Base-by-base conservation (phyloP, 2,329 filamentous ascomycete genomes). In the Nannizziopsis barbatae region DNA sequence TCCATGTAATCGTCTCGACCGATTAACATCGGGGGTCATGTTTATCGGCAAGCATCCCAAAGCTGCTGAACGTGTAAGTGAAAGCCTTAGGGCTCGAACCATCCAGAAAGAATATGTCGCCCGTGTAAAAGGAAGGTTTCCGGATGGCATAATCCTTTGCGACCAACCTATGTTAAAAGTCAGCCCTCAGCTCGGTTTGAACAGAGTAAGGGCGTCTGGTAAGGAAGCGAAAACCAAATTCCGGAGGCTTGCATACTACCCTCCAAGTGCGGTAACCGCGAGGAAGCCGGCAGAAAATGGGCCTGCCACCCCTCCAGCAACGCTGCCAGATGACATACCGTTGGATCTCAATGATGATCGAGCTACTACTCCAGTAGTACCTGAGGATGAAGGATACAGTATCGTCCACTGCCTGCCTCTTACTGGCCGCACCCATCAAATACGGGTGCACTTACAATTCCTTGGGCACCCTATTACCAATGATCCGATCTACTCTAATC, bases 81-180 rank as follows among this genome's bases (percentile, higher is more conserved):
- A 75, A 37, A 84, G 95, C 65, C 86, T 98, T 50, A 77, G 80
- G 56, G 77, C 76, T 4, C 77, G 92, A 32, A 90, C 83, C 0
- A 86, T 98, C 33, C 81, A 87, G 57, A 98, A 98, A 64, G 92
- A 98, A 65, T 98, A 98, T 60, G 74, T 98, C 18, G 90, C 90
- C 2, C 77, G 92, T 35, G 92, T 96, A 8, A 84, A 85, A 55
- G 92, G 92, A 44, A 77, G 86, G 58, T 98, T 98, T 59, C 90
- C 92, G 0, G 86, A 92, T 52, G 89, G 86, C 44, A 86, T 95
- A 52, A 75, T 95, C 7, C 79, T 95, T 44, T 96, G 92, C 66
- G 85, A 95, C 60, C 84, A 95, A 68, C 89, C 92, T 7, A 90
- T 98, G 51, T 76, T 98, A 53, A 81, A 86, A 58, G 94, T 98